phyloP scores from a whole-genome alignment of 805 yeast genomes.

The Yarrowia yakushimensis region DNA sequence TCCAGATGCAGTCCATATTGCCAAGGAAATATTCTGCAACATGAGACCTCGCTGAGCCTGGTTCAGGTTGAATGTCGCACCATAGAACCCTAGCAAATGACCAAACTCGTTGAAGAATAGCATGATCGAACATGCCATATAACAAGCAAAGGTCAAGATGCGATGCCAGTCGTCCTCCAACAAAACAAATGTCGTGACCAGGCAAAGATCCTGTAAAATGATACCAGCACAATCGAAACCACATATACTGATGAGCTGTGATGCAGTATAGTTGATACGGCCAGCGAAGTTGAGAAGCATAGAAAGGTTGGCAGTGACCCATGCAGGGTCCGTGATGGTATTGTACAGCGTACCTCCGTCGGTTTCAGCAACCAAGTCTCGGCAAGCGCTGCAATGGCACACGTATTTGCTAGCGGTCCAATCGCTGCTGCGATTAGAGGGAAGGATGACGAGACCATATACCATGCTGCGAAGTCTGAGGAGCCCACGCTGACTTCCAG shows the following conservation, averaged over 20 bases:
- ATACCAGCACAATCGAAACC: slow-evolving; percentile 63
- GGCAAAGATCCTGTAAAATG: slow-evolving; percentile 50
- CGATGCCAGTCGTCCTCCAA: slow-evolving; percentile 58
- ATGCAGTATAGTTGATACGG: slow-evolving; percentile 51
- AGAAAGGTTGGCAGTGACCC: slow-evolving; percentile 63
- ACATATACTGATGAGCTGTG: slow-evolving; percentile 59
- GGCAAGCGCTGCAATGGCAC: slow-evolving; percentile 66
- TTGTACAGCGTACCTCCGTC: slow-evolving; percentile 28
- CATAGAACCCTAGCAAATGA: slow-evolving; percentile 54
- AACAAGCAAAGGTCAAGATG: slow-evolving; percentile 58
- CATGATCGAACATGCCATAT: slow-evolving; percentile 53
- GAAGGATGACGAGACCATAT: slow-evolving; percentile 59
- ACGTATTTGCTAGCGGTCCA: slow-evolving; percentile 75
- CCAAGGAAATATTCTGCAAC: slow-evolving; percentile 61
- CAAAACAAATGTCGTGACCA: slow-evolving; percentile 40
- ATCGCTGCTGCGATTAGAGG: slow-evolving; percentile 75
- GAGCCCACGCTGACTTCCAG: slow-evolving; percentile 26
- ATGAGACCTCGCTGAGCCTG: slow-evolving; percentile 69
- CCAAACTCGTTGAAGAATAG: slow-evolving; percentile 62
- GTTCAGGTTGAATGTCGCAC: slow-evolving; percentile 65
- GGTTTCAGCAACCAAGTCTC: slow-evolving; percentile 59
- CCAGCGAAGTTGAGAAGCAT: slow-evolving; percentile 66
- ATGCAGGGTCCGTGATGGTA: slow-evolving; percentile 38
- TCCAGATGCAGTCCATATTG: slow-evolving; percentile 71
- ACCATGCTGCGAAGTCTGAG: slow-evolving; percentile 47